A percentile compares a stretch with the other conserved stretches of the same genome.
Evolutionary conservation across 192 early-diverging fungal genomes (phyloP).

Genomic region (Pilaira anomala): DNA sequence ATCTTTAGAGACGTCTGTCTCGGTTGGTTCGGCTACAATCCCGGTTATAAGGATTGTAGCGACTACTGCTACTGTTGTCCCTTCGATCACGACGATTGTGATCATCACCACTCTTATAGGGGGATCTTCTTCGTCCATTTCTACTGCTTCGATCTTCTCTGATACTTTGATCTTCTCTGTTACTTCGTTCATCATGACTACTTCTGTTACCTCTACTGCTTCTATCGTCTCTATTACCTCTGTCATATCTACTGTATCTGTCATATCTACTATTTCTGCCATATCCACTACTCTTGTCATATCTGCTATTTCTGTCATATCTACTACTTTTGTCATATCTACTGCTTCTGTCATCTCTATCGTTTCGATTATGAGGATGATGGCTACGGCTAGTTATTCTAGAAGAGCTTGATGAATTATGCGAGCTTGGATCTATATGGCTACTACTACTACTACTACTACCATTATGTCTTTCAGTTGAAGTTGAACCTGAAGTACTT

Average conservation of each 20-base stretch:
- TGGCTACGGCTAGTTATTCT: slow-evolving; percentile 10
- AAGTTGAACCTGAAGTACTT: neutral
- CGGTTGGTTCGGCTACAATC: no score
- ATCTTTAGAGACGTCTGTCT: no score
- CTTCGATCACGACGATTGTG: slow-evolving; percentile 27
- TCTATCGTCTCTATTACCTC: neutral
- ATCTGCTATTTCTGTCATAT: no score
- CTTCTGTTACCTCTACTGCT: slow-evolving; percentile 2
- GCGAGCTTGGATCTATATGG: no score
- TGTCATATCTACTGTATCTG: no score
- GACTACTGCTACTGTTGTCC: slow-evolving; percentile 20
- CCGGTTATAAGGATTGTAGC: neutral
- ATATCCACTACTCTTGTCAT: no score
- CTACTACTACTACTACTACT: neutral
- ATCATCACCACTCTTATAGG: slow-evolving; percentile 32
- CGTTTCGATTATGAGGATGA: slow-evolving; percentile 25
- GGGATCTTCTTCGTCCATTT: slow-evolving; percentile 23
- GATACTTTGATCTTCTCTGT: no score
- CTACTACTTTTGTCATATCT: no score
- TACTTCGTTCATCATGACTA: no score
- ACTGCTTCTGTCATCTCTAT: neutral
- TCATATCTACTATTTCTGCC: no score
- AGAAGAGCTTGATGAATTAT: no score
- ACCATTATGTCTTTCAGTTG: neutral
- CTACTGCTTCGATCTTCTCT: no score